These are phyloP conservation scores for Arachnopeziza araneosa DNA, from an alignment of 2,329 filamentous ascomycete genomes.

Conservation along the genomic window DNA sequence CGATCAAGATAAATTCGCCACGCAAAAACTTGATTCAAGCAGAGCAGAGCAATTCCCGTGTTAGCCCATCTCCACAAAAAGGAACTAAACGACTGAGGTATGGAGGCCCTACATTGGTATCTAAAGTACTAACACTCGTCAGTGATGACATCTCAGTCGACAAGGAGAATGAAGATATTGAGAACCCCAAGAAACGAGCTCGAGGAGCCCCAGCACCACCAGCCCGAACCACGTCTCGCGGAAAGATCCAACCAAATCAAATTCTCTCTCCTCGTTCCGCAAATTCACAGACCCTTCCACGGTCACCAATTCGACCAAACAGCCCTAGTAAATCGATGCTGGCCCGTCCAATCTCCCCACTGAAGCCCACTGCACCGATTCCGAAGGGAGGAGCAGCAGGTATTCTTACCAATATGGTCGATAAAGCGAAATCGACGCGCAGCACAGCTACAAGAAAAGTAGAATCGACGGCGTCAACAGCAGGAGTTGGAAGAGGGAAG, in stretches of 20 bases:
- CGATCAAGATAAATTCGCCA: conserved; percentile 18
- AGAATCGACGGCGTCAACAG: conserved; percentile 7
- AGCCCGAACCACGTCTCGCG: conserved; percentile 36
- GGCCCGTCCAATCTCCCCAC: conserved; percentile 54
- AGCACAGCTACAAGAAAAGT: conserved; percentile 36
- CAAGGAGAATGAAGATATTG: conserved; percentile 68
- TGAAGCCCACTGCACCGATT: conserved; percentile 43
- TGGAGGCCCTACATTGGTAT: conserved; percentile 14
- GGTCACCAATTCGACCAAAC: conserved; percentile 22
- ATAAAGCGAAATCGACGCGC: conserved; percentile 53
- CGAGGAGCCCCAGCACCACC: conserved; percentile 31
- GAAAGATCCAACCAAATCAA: conserved; percentile 44
- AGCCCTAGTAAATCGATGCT: conserved; percentile 55
- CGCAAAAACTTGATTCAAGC: conserved; percentile 23
- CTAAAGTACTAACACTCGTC: conserved; percentile 16
- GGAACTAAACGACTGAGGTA: conserved; percentile 49
- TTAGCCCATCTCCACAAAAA: conserved; percentile 26
- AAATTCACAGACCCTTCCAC: conserved; percentile 55
- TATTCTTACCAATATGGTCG: conserved; percentile 51
- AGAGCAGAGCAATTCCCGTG: conserved; percentile 17
- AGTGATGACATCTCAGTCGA: conserved; percentile 60
- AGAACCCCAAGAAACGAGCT: conserved; percentile 65
- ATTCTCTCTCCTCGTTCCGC: conserved; percentile 78
- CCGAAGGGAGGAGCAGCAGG: conserved; percentile 34
- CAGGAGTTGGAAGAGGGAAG: conserved; percentile 23